Base-by-base conservation (phyloP, 2,329 filamentous ascomycete genomes). In the Capronia americana region DNA sequence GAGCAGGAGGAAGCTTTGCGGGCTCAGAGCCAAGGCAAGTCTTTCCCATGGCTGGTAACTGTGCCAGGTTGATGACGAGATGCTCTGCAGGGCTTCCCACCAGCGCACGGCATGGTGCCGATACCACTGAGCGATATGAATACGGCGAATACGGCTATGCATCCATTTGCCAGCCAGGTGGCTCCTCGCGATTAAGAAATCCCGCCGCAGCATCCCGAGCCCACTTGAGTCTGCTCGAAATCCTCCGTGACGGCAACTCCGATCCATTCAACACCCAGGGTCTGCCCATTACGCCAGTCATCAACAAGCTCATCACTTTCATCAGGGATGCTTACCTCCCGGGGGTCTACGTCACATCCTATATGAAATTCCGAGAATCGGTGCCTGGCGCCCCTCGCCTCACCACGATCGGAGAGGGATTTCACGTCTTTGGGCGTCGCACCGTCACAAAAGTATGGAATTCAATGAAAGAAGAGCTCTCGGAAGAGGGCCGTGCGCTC, bases 381-480 rank as follows among this genome's bases (percentile, higher is more conserved):
- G 24, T 44, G 11, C 34, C 46, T 11, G 57, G 44, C 12, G 63
- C 57, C 41, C 38, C 57, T 8, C 50, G 44, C 24, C 24, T 46
- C 11, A 65, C 58, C 23, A 65, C 63, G 17, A 55, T 61, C 28
- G 63, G 57, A 11, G 63, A 65, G 38, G 63, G 63, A 8, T 65
- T 65, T 24, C 58, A 65, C 24, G 56, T 65, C 17, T 54, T 54
- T 10, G 63, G 57, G 51, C 48, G 48, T 23, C 57, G 63, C 26
- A 53, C 38, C 12, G 63, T 59, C 12, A 30, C 46, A 4, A 61
- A 48, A 38, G 57, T 61, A 34, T 65, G 63, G 63, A 61, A 48
- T 23, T 61, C 63, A 14, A 65, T 65, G 63, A 65, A 65, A 44
- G 57, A 65, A 26, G 63, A 65, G 61, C 46, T 65, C n/a, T 61